Evolutionary conservation across 2,329 filamentous ascomycete species (phyloP).

Genomic region (Nigrospora sphaerica): DNA sequence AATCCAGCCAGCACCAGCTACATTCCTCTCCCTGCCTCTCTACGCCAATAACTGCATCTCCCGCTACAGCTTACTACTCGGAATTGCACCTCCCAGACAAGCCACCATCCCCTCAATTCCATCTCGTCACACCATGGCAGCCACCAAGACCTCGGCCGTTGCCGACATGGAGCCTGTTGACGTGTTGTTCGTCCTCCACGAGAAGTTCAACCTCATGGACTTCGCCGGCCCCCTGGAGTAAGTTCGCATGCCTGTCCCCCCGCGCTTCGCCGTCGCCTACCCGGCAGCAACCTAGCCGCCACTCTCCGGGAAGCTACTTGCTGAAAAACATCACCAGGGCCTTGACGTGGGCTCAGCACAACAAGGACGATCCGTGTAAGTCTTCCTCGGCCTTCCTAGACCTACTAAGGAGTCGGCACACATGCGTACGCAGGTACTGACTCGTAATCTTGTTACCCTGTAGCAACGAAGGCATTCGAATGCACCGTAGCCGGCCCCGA

Average conservation of each 20-base stretch:
- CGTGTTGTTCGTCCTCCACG: conserved; percentile 53
- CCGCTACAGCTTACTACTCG: too few relatives aligned
- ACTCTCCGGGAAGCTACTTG: too few relatives aligned
- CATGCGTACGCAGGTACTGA: too few relatives aligned
- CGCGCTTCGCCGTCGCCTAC: too few relatives aligned
- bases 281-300: too few relatives aligned
- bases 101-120: background rate
- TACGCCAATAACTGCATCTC: too few relatives aligned
- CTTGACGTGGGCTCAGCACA: conserved; percentile 42
- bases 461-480: conserved; percentile 51
- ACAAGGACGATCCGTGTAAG: conserved; percentile 46
- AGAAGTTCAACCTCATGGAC: conserved; percentile 53
- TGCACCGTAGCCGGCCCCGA: conserved; percentile 48
- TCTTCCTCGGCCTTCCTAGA: conserved; percentile 5
- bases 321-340: conserved; percentile 30
- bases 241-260: background rate
- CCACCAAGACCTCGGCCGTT: conserved; percentile 48
- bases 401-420: too few relatives aligned
- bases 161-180: conserved; percentile 49
- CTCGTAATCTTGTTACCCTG: background rate
- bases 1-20: background rate
- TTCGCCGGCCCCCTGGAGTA: conserved; percentile 41
- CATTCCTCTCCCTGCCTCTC: too few relatives aligned
- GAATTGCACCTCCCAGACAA: background rate
- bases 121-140: conserved; percentile 1